A percentile compares a stretch with the other conserved stretches of the same genome.
Evolutionary conservation across 257 asterid species (phyloP).

Genomic region (Solanum peruvianum): DNA sequence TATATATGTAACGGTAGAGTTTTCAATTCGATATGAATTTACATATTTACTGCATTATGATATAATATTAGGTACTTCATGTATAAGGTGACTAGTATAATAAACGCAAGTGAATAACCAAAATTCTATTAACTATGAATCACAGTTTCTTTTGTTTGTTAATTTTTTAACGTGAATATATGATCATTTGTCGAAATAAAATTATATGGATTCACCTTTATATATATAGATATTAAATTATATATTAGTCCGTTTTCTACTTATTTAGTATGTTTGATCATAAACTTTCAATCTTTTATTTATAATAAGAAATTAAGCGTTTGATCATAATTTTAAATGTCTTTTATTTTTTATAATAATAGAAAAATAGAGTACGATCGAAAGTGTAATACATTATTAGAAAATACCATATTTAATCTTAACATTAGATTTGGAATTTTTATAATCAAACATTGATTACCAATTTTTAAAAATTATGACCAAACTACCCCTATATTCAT

Average conservation of each 20-base stretch:
- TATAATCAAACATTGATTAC: not conserved
- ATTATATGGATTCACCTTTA: not conserved
- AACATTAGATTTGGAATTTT: too few relatives aligned
- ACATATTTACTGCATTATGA: not conserved
- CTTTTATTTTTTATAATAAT: not conserved
- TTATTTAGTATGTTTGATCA: not conserved
- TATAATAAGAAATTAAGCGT: not conserved
- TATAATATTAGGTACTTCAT: not conserved
- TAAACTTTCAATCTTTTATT: not conserved
- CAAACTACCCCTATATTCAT: not conserved
- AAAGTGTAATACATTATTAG: not conserved
- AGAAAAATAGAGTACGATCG: too few relatives aligned
- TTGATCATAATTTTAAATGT: not conserved
- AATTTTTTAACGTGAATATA: not conserved
- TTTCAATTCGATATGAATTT: not conserved
- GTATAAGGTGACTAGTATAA: not conserved
- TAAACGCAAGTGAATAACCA: not conserved
- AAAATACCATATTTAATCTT: not conserved
- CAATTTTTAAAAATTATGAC: not conserved
- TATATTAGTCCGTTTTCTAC: not conserved
- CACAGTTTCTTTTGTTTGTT: not conserved
- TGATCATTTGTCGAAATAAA: not conserved
- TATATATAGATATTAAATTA: too few relatives aligned
- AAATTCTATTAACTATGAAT: not conserved
- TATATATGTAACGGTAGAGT: not conserved